These are phyloP conservation scores for Schizosaccharomyces japonicus DNA, from an alignment of 805 yeast genomes.

Conservation along the genomic window DNA sequence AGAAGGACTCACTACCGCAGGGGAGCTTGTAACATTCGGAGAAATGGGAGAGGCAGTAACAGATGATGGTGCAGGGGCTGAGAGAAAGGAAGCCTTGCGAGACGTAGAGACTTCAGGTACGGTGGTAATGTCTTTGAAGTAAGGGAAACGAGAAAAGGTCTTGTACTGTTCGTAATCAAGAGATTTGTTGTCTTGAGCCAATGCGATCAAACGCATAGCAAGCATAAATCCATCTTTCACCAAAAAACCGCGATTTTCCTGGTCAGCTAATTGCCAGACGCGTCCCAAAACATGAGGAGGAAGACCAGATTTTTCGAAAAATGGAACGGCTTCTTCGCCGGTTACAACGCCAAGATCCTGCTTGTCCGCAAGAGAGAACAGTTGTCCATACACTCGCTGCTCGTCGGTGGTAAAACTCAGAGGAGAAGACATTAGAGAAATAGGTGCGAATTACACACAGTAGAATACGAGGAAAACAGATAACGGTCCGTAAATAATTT, in stretches of 20 bases:
- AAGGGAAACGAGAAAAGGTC: neutral
- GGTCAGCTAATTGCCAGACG: slow-evolving; percentile 82
- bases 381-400: slow-evolving; percentile 41
- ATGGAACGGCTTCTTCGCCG: slow-evolving; percentile 62
- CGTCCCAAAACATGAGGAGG: slow-evolving; percentile 54
- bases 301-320: slow-evolving; percentile 68
- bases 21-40: slow-evolving; percentile 6
- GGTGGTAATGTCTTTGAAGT: neutral
- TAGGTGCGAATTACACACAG: neutral
- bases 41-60: neutral
- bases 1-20: slow-evolving; percentile 12
- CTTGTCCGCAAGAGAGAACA: slow-evolving; percentile 59
- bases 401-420: slow-evolving; percentile 31
- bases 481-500: neutral
- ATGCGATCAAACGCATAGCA: slow-evolving; percentile 75
- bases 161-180: slow-evolving; percentile 1
- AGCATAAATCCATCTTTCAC: slow-evolving; percentile 57
- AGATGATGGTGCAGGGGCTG: no score
- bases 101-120: no score
- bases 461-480: neutral
- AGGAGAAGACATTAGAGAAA: no score
- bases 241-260: slow-evolving; percentile 63
- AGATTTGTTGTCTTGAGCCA: slow-evolving; percentile 30
- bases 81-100: no score
- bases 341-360: slow-evolving; percentile 62